phyloP scores from a whole-genome alignment of 768 basidiomycete genomes.

The Daedalea quercina region DNA sequence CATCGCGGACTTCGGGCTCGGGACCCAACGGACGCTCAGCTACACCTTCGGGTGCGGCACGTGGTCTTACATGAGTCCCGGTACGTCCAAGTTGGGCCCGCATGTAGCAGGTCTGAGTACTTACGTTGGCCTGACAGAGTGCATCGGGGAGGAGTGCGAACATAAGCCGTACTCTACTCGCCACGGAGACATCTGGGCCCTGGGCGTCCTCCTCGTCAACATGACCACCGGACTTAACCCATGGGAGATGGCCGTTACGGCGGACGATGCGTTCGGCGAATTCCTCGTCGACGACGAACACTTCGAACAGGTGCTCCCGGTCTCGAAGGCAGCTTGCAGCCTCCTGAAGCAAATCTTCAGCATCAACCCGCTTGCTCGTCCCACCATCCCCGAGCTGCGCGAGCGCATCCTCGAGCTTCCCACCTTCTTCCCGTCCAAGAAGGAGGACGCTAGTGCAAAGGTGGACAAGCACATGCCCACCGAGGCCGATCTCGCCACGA shows the following conservation, averaged over 20 bases:
- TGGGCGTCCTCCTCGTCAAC: constrained; percentile 41
- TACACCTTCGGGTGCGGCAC: constrained; percentile 17
- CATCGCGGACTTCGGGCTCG: constrained; percentile 37
- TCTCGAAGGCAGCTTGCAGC: constrained; percentile 39
- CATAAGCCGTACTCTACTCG: constrained; percentile 20
- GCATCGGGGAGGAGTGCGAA: constrained; percentile 8
- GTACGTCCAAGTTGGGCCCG: constrained; percentile 8
- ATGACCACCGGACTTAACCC: constrained; percentile 40
- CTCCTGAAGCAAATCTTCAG: constrained; percentile 54
- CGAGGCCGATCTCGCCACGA: background rate
- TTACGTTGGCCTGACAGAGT: constrained; percentile 13
- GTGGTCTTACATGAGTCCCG: constrained; percentile 20
- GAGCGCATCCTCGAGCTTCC: constrained; percentile 46
- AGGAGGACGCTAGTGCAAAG: background rate
- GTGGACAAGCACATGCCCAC: background rate
- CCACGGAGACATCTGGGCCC: constrained; percentile 23
- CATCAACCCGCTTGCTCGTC: constrained; percentile 55
- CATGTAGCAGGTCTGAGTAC: too few relatives aligned
- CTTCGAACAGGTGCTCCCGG: constrained; percentile 50
- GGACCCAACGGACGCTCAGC: constrained; percentile 13
- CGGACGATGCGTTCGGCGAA: constrained; percentile 39
- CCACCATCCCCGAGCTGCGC: constrained; percentile 55
- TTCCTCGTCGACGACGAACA: constrained; percentile 42
- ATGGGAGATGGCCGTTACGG: constrained; percentile 44
- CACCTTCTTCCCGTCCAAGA: constrained; percentile 35